A percentile compares a stretch with the other conserved stretches of the same genome.
Evolutionary conservation across 805 yeast genomes (phyloP).

Genomic region (Pichia scutulata): DNA sequence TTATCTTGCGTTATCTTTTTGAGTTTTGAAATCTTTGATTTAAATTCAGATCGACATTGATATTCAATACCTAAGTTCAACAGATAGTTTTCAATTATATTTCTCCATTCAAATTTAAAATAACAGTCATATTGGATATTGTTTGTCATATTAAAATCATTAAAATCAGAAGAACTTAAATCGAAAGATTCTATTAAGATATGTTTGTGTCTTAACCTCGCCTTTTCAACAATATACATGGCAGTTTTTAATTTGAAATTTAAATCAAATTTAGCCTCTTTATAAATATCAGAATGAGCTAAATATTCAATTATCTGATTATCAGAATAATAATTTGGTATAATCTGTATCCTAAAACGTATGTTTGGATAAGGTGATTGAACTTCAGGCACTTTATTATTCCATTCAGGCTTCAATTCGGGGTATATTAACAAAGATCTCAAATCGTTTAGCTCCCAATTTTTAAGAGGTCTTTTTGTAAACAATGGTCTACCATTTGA

Average conservation of each 20-base stretch:
- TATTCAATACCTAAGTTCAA: constrained; percentile 61
- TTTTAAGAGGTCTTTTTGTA: constrained; percentile 53
- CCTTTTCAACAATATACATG: constrained; percentile 49
- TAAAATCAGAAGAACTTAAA: constrained; percentile 16
- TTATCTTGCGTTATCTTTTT: constrained; percentile 30
- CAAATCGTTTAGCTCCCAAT: constrained; percentile 67
- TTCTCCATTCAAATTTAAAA: constrained; percentile 53
- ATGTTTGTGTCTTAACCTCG: constrained; percentile 39
- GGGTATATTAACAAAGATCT: constrained; percentile 55
- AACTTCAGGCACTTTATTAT: constrained; percentile 40
- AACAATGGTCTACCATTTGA: constrained; percentile 55
- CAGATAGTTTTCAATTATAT: constrained; percentile 62
- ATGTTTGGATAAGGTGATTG: constrained; percentile 25
- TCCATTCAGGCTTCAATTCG: constrained; percentile 48
- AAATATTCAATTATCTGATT: constrained; percentile 39
- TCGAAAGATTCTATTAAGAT: constrained; percentile 21
- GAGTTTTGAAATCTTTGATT: constrained; percentile 39
- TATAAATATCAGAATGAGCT: constrained; percentile 55
- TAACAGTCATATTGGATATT: constrained; percentile 21
- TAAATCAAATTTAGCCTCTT: constrained; percentile 50
- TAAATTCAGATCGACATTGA: constrained; percentile 62
- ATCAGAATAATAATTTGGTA: constrained; percentile 49
- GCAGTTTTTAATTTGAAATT: constrained; percentile 55
- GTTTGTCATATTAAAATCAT: constrained; percentile 12
- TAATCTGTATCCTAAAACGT: constrained; percentile 38